Percentiles rank a stretch among this genome's conserved stretches.
Conservation (phyloP, 805 yeast species). For the Yamadazyma akitaensis region DNA sequence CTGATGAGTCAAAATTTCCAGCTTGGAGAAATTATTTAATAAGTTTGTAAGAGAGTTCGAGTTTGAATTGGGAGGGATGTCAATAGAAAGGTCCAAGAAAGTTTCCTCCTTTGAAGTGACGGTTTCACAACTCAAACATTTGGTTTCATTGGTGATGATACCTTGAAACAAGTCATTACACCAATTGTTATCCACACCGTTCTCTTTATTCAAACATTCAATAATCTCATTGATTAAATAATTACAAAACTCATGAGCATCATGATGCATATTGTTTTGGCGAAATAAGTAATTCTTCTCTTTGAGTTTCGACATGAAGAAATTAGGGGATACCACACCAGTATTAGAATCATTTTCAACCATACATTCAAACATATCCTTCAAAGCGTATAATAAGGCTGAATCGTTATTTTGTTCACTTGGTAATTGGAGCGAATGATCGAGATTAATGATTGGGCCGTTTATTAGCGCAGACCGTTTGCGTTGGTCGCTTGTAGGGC, state of each 20-base stretch:
- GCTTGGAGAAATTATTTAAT: slow-evolving; percentile 75
- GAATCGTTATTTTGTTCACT: slow-evolving; percentile 27
- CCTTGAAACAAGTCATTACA: slow-evolving; percentile 82
- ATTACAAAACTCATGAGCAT: slow-evolving; percentile 95
- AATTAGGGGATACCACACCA: slow-evolving; percentile 83
- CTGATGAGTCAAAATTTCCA: slow-evolving; percentile 79
- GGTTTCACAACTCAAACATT: slow-evolving; percentile 85
- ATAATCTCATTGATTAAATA: slow-evolving; percentile 68
- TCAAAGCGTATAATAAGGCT: slow-evolving; percentile 54
- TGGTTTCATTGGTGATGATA: slow-evolving; percentile 76
- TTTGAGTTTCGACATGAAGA: slow-evolving; percentile 71
- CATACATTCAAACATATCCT: slow-evolving; percentile 84
- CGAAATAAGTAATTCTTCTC: slow-evolving; percentile 81
- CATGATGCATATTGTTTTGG: slow-evolving; percentile 89
- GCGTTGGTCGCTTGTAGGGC: slow-evolving; percentile 61
- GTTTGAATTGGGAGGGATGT: slow-evolving; percentile 61
- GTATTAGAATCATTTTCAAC: slow-evolving; percentile 62
- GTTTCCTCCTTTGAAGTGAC: slow-evolving; percentile 78
- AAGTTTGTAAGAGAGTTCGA: slow-evolving; percentile 70
- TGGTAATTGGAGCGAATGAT: slow-evolving; percentile 54
- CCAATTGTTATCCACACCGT: slow-evolving; percentile 37
- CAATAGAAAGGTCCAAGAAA: slow-evolving; percentile 83
- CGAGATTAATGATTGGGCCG: slow-evolving; percentile 85
- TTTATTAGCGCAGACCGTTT: slow-evolving; percentile 72
- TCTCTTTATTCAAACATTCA: slow-evolving; percentile 52